These are phyloP conservation scores for Alnus glutinosa DNA, from an alignment of 306 rosid genomes.

Conservation along the genomic window DNA sequence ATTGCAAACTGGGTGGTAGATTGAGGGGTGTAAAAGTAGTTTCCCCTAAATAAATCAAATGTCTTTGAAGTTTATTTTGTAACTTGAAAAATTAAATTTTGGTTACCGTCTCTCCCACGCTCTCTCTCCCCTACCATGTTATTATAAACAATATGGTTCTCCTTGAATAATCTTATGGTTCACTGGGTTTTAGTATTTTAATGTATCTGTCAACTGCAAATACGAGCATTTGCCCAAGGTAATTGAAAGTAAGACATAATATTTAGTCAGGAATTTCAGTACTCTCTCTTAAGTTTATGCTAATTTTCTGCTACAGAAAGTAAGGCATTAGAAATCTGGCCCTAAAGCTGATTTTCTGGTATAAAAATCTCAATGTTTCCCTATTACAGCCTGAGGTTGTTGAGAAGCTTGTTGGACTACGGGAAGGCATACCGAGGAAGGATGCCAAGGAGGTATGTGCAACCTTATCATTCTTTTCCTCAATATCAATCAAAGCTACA, in stretches of 20 bases:
- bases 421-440: conserved; percentile 96
- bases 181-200: too few species aligned
- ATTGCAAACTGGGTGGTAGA: too few species aligned
- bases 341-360: conserved; percentile 10
- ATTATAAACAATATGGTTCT: background rate
- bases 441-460: conserved; percentile 96
- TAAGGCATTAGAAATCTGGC: background rate
- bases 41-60: too few species aligned
- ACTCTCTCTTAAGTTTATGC: background rate
- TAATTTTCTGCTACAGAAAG: background rate
- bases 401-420: conserved; percentile 86
- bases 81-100: background rate
- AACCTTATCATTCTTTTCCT: conserved; percentile 19
- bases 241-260: background rate
- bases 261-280: background rate
- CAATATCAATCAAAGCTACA: conserved; percentile 16
- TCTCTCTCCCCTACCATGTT: background rate
- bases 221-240: background rate
- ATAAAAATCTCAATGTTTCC: conserved; percentile 26
- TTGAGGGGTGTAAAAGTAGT: too few species aligned
- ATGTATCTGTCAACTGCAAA: background rate
- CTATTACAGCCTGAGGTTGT: conserved; percentile 85
- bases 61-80: background rate
- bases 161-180: background rate
- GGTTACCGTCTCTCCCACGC: background rate